These are phyloP conservation scores for Amanita exitialis DNA, from an alignment of 768 basidiomycete genomes.

Conservation along the genomic window DNA sequence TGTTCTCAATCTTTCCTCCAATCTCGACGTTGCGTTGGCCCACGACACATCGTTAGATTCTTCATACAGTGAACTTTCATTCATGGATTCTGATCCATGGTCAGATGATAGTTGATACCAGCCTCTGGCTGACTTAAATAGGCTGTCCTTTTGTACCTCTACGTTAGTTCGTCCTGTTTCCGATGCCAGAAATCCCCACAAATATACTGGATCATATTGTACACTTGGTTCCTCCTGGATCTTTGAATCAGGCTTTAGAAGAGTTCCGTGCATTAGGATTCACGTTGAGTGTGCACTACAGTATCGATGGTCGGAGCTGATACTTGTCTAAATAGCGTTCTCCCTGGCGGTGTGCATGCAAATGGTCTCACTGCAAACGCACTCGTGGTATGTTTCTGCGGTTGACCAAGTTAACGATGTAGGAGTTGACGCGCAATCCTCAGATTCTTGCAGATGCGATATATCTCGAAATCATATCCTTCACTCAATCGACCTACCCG, in stretches of 20 bases:
- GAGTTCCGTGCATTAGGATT: conserved; percentile 57
- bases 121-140: not conserved
- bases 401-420: not conserved
- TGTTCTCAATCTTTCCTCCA: conserved; percentile 27
- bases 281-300: conserved; percentile 31
- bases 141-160: not conserved
- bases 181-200: conserved; percentile 12
- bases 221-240: conserved; percentile 57
- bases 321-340: conserved; percentile 32
- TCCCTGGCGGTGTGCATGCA: conserved; percentile 56
- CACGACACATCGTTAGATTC: not conserved
- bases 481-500: conserved; percentile 51
- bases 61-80: not conserved
- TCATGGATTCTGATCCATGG: not conserved
- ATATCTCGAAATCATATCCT: conserved; percentile 65
- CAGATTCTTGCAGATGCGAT: conserved; percentile 46
- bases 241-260: conserved; percentile 35
- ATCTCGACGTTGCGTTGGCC: not conserved
- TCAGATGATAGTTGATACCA: conserved; percentile 1
- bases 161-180: not conserved
- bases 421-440: not conserved
- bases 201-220: conserved; percentile 58
- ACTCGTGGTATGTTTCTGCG: conserved; percentile 36
- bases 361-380: conserved; percentile 56
- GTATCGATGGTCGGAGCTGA: not conserved